Evolutionary conservation across 2,329 filamentous ascomycete species (phyloP).

Genomic region (Penicillium sp.): DNA sequence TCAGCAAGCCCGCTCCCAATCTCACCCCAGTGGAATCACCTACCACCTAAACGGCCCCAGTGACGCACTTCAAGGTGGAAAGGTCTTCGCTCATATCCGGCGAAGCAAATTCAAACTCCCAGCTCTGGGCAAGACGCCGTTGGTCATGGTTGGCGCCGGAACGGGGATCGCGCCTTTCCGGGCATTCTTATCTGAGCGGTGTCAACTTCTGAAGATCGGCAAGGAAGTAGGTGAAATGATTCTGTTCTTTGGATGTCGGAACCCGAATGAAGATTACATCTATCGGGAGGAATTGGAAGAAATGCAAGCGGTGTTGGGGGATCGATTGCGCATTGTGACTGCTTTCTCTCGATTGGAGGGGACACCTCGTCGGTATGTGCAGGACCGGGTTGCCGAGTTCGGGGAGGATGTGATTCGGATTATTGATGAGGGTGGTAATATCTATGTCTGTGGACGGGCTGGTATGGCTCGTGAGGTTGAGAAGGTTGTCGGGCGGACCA

Average conservation of each 20-base stretch:
- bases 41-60: slow-evolving; percentile 82
- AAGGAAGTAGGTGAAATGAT: slow-evolving; percentile 40
- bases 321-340: slow-evolving; percentile 22
- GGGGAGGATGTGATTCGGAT: slow-evolving; percentile 31
- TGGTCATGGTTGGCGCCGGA: slow-evolving; percentile 56
- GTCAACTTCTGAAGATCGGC: slow-evolving; percentile 36
- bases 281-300: slow-evolving; percentile 35
- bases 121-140: slow-evolving; percentile 38
- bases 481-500: slow-evolving; percentile 38
- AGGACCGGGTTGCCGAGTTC: slow-evolving; percentile 38
- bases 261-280: slow-evolving; percentile 38
- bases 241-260: slow-evolving; percentile 47
- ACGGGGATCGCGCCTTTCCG: slow-evolving; percentile 53
- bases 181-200: slow-evolving; percentile 46
- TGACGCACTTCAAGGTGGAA: slow-evolving; percentile 87
- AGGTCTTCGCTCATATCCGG: slow-evolving; percentile 85
- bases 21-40: slow-evolving; percentile 73
- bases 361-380: slow-evolving; percentile 36
- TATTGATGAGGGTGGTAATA: slow-evolving; percentile 40
- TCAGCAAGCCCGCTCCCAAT: slow-evolving; percentile 61
- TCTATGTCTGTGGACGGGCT: slow-evolving; percentile 44
- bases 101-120: slow-evolving; percentile 97
- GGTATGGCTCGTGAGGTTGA: slow-evolving; percentile 47
- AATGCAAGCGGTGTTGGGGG: slow-evolving; percentile 20
- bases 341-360: slow-evolving; percentile 31